Conservation (phyloP, 441 rosid species). For the Gossypium lobatum region DNA sequence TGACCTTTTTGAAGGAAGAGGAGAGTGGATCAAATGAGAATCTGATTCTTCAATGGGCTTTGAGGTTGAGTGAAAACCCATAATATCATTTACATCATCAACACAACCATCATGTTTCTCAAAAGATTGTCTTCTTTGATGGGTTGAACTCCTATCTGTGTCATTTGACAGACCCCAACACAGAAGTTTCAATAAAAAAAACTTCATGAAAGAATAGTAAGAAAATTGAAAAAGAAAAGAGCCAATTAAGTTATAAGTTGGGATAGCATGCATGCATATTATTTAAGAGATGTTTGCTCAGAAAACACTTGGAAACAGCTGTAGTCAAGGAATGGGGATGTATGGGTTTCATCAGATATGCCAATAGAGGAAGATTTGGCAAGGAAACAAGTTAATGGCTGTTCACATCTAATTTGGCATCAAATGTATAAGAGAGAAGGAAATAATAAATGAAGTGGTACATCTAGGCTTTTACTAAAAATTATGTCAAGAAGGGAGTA, state of each 20-base stretch:
- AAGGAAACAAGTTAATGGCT: conserved; percentile 15
- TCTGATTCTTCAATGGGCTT: conserved; percentile 37
- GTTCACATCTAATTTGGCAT: conserved; percentile 32
- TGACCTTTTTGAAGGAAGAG: conserved; percentile 47
- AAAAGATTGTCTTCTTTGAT: conserved; percentile 30
- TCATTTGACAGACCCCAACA: conserved; percentile 1
- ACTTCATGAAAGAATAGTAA: not conserved
- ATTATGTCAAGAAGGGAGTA: conserved; percentile 5
- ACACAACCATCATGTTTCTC: conserved; percentile 34
- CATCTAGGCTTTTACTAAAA: conserved; percentile 16
- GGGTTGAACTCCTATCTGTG: conserved; percentile 36
- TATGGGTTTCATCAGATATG: conserved; percentile 30
- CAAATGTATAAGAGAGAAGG: not conserved
- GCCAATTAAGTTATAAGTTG: not conserved
- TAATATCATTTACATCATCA: conserved; percentile 29
- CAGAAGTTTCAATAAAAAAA: not conserved
- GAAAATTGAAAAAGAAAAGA: not conserved
- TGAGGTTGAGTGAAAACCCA: conserved; percentile 22
- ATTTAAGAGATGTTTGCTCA: not conserved
- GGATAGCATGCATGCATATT: not conserved
- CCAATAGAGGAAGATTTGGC: conserved; percentile 35
- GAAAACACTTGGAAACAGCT: conserved; percentile 7
- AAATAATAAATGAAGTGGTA: conserved; percentile 39
- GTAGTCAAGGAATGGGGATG: not conserved
- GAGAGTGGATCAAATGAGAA: conserved; percentile 29